Evolutionary conservation across 2,329 filamentous ascomycete species (phyloP), one percentile per base, ranked within the genome.

Genomic region (Aureobasidium subglaciale): DNA sequence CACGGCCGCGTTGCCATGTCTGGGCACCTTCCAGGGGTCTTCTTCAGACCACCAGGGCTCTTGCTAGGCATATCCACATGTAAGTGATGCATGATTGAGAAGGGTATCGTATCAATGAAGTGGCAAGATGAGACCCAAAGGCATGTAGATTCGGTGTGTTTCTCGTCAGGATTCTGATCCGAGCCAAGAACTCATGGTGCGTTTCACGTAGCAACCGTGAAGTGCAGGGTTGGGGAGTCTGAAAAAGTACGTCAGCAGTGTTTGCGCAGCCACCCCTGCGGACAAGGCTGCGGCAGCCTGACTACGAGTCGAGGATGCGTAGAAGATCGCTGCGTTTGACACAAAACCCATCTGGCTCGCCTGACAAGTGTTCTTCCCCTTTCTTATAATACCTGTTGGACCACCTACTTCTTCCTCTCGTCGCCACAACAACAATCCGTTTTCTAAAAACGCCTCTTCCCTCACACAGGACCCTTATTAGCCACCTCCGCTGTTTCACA

Each of bases 401-500:
- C 20, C 30, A 11, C 35, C 43, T 48, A 13, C 43, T 6, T 15
- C 15, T 43, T 48, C 20, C 43, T 15, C n/a, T 10, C 43, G 43
- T 48, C 43, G 43, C 30, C 43, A 35, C 43, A 34, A 48, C 43
- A 48, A 48, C 43, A 34, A 16, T 13, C 35, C 20, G 29, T 24
- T 34, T 22, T 52, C 41, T 16, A 15, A 27, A 35, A 40, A 40
- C 48, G 35, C 35, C 34, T 30, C 16, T 32, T 35, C 3, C 35
- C 11, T 32, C 16, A 22, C 2, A 11, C 30, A 41, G 22, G 48
- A 32, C 25, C 35, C 32, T 50, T 38, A 18, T 50, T 22, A 52
- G 48, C 48, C 48, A 52, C 48, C 48, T 52, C 48, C 35, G 35
- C 48, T 30, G 35, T 52, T 52, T 52, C 35, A 52, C 25, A 37